Evolutionary conservation across 441 rosid species (phyloP).

Genomic region (Syzygium syzygioides): DNA sequence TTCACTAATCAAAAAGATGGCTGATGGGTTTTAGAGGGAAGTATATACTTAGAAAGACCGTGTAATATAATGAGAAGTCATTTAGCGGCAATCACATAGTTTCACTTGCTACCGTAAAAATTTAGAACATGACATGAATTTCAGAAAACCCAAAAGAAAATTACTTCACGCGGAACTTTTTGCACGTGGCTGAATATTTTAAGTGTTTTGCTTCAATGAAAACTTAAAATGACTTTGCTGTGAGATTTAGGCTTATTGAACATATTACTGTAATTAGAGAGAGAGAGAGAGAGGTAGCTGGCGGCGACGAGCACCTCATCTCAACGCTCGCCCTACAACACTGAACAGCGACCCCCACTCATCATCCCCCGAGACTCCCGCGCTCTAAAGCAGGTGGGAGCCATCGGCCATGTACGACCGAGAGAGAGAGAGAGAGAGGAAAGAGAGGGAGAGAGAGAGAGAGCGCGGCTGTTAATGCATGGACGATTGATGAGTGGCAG

Average conservation of each 20-base stretch:
- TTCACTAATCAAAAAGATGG: not conserved
- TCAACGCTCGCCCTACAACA: not conserved
- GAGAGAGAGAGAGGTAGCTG: constrained; percentile 1
- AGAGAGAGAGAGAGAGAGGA: constrained; percentile 15
- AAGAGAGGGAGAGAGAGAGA: constrained; percentile 5
- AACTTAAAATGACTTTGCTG: not conserved
- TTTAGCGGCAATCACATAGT: not conserved
- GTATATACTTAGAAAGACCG: not conserved
- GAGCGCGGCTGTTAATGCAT: not conserved
- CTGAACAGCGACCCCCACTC: constrained; percentile 4
- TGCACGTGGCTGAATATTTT: not conserved
- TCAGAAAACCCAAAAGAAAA: too few species aligned
- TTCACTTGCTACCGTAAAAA: too few species aligned
- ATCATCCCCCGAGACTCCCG: constrained; percentile 39
- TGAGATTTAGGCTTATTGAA: not conserved
- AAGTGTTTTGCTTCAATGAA: not conserved
- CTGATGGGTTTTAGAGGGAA: not conserved
- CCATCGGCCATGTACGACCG: not conserved
- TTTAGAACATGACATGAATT: too few species aligned
- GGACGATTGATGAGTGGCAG: not conserved
- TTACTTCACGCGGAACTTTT: too few species aligned
- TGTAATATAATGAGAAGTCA: not conserved
- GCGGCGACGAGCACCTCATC: constrained; percentile 13
- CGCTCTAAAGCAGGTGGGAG: constrained; percentile 30
- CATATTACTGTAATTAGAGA: not conserved